Conservation (phyloP, 257 asterid genomes). For the Avicennia marina region DNA sequence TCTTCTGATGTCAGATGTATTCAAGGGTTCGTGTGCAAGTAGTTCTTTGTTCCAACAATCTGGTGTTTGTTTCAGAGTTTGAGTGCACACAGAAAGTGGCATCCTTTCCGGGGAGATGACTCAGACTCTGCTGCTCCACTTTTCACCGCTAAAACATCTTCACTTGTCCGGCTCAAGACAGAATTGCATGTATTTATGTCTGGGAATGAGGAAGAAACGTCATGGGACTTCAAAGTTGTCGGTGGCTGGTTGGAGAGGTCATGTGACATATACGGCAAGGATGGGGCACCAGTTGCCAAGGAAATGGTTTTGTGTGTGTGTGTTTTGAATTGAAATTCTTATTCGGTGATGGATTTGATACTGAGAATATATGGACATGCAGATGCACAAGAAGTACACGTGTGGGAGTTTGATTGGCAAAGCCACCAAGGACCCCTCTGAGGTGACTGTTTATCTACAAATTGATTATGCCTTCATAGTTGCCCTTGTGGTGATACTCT, state of each 20-base stretch:
- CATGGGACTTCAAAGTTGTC: slow-evolving; percentile 40
- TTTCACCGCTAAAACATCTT: slow-evolving; percentile 29
- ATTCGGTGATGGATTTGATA: too few relatives aligned
- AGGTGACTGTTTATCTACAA: slow-evolving; percentile 29
- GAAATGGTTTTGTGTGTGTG: too few relatives aligned
- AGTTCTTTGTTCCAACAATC: too few relatives aligned
- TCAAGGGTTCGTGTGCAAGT: too few relatives aligned
- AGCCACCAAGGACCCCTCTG: slow-evolving; percentile 38
- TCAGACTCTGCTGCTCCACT: slow-evolving; percentile 21
- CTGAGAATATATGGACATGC: slow-evolving; percentile 9
- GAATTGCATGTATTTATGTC: slow-evolving; percentile 30
- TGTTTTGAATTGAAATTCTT: too few relatives aligned
- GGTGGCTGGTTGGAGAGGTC: slow-evolving; percentile 46
- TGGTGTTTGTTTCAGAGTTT: slow-evolving; percentile 25
- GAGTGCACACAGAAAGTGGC: slow-evolving; percentile 47
- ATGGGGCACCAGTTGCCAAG: slow-evolving; percentile 40
- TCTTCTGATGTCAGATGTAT: too few relatives aligned
- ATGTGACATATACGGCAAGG: slow-evolving; percentile 28
- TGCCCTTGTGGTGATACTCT: slow-evolving; percentile 36
- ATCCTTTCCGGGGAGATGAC: slow-evolving; percentile 33
- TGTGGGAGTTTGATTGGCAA: slow-evolving; percentile 22
- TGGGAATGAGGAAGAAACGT: slow-evolving; percentile 16
- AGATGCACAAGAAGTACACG: slow-evolving; percentile 45
- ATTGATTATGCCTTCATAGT: slow-evolving; percentile 38
- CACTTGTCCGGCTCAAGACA: slow-evolving; percentile 29